phyloP scores from a whole-genome alignment of 352 stramenopile genomes.

The Phytopythium ostracodes region DNA sequence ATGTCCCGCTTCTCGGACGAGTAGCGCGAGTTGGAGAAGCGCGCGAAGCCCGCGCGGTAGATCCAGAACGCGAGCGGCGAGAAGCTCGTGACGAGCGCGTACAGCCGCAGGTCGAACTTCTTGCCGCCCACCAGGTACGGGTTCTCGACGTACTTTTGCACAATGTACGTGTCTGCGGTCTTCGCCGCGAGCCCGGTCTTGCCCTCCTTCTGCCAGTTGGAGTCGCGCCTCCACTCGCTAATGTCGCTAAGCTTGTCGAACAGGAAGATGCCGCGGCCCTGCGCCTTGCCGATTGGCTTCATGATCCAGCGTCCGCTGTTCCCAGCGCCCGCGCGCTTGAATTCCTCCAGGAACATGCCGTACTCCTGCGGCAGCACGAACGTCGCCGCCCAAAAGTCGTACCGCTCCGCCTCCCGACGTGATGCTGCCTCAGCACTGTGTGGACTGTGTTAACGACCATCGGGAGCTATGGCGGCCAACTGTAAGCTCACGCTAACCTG shows the following conservation, averaged over 20 bases:
- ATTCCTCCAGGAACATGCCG: conserved; percentile 94
- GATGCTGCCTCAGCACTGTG: conserved; percentile 11
- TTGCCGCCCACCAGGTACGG: conserved; percentile 93
- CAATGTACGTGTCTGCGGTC: conserved; percentile 89
- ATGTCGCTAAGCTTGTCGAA: conserved; percentile 93
- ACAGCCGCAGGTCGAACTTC: conserved; percentile 94
- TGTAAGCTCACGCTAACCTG: conserved; percentile 12
- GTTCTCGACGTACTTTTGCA: conserved; percentile 92
- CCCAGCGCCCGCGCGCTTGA: conserved; percentile 61
- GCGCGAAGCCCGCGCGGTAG: conserved; percentile 88
- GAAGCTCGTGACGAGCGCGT: conserved; percentile 91
- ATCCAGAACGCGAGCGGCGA: conserved; percentile 90
- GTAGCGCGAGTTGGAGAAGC: conserved; percentile 90
- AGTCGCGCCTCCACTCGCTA: conserved; percentile 91
- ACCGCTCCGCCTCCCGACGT: conserved; percentile 22
- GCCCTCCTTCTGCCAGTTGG: conserved; percentile 67
- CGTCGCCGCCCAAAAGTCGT: conserved; percentile 90
- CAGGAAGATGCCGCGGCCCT: conserved; percentile 93
- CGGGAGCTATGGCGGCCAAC: too few species aligned
- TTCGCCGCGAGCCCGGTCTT: conserved; percentile 21
- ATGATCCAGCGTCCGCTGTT: conserved; percentile 94
- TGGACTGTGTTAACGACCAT: conserved; percentile 81
- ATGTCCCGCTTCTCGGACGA: conserved; percentile 86
- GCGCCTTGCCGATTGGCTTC: conserved; percentile 92
- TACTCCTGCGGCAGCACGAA: conserved; percentile 94